Percentiles rank a stretch among this genome's conserved stretches.
Conservation (phyloP, 495 filamentous ascomycete species). For the Bombardia bombarda region DNA sequence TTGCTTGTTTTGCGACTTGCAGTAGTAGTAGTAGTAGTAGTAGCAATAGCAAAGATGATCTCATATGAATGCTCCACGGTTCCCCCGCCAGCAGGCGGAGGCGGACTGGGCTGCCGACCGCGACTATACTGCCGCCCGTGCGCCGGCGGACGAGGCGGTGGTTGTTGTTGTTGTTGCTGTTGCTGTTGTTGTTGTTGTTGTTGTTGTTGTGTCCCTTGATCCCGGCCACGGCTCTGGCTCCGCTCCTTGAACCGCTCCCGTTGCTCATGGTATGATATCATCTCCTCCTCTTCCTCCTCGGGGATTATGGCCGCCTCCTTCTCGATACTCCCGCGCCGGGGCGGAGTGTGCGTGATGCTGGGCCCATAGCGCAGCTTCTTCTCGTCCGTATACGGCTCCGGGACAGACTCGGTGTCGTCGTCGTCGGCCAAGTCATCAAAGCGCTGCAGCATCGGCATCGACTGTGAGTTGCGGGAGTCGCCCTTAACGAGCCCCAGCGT, state of each 20-base stretch:
- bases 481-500: conserved; percentile 78
- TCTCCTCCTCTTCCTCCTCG: background rate
- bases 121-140: background rate
- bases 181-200: no score
- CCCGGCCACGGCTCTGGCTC: background rate
- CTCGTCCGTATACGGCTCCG: conserved; percentile 24
- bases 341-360: conserved; percentile 29
- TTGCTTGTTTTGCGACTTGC: no score
- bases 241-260: conserved; percentile 1
- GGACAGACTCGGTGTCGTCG: conserved; percentile 23
- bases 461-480: conserved; percentile 45
- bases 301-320: background rate
- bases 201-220: no score
- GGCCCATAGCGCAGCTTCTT: conserved; percentile 31
- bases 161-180: no score
- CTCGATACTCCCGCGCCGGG: conserved; percentile 5
- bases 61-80: conserved; percentile 9
- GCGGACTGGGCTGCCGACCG: background rate
- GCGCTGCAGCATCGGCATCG: conserved; percentile 30
- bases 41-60: no score
- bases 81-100: background rate
- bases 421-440: conserved; percentile 29
- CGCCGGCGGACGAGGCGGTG: background rate
- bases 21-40: no score
- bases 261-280: background rate